Evolutionary conservation across 2,329 filamentous ascomycete species (phyloP).

Genomic region (Fusarium acutatum): DNA sequence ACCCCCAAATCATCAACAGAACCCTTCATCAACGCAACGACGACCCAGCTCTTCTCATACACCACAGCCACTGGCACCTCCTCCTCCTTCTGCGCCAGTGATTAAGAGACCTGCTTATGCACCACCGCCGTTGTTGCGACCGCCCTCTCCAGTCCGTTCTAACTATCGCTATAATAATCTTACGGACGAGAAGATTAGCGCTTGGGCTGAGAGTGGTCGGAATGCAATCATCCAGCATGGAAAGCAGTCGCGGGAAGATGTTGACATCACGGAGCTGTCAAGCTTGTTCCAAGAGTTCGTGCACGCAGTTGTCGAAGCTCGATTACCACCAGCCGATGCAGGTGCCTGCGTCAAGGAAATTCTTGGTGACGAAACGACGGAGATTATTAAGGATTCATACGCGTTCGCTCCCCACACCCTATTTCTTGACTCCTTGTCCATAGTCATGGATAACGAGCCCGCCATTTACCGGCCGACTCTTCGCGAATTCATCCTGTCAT

Average conservation of each 20-base stretch:
- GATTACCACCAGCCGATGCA: conserved; percentile 72
- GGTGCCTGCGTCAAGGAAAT: conserved; percentile 80
- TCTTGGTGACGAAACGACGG: conserved; percentile 64
- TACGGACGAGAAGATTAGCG: conserved; percentile 71
- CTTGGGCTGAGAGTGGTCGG: conserved; percentile 75
- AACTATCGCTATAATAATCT: conserved; percentile 79
- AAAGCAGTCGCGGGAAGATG: conserved; percentile 69
- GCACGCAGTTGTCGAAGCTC: conserved; percentile 74
- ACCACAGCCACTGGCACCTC: conserved; percentile 9
- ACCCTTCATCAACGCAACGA: conserved; percentile 36
- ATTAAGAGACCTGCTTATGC: conserved; percentile 30
- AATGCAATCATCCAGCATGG: conserved; percentile 73
- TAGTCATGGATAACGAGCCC: conserved; percentile 77
- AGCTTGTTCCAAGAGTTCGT: conserved; percentile 87
- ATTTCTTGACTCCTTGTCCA: conserved; percentile 84
- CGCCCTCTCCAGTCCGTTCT: conserved; percentile 48
- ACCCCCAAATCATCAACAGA: conserved; percentile 38
- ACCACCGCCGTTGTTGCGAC: conserved; percentile 36
- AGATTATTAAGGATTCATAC: conserved; percentile 59
- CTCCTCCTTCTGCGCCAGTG: conserved; percentile 34
- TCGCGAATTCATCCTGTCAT: conserved; percentile 74
- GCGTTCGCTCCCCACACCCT: conserved; percentile 71
- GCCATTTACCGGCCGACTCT: conserved; percentile 60
- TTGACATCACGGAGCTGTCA: conserved; percentile 74
- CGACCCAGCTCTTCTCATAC: conserved; percentile 35